A percentile compares a stretch with the other conserved stretches of the same genome.
phyloP scores from a whole-genome alignment of 2,329 filamentous ascomycete genomes.

The Aspergillus proliferans region DNA sequence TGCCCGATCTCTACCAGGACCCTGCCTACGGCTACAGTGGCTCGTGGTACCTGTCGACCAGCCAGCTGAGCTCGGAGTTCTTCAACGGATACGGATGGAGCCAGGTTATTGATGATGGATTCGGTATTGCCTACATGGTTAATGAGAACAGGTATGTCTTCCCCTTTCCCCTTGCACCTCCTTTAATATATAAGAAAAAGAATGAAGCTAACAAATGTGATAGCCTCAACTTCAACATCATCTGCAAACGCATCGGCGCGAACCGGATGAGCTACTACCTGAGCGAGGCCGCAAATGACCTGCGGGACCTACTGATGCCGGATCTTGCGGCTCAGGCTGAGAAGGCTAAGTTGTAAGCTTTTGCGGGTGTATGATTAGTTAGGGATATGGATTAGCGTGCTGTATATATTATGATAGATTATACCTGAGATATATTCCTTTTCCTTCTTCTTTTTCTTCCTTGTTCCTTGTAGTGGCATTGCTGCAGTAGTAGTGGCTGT shows the following conservation, averaged over 20 bases:
- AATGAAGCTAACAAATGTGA: constrained; percentile 5
- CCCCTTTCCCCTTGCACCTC: background rate
- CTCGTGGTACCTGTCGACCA: constrained; percentile 84
- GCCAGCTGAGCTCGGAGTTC: constrained; percentile 89
- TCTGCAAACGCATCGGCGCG: constrained; percentile 84
- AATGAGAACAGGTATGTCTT: constrained; percentile 79
- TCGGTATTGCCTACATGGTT: constrained; percentile 99
- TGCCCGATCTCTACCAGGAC: constrained; percentile 80
- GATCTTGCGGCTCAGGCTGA: constrained; percentile 61
- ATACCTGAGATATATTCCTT: no score
- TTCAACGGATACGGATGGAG: constrained; percentile 99
- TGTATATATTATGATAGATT: no score
- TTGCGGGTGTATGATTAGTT: background rate
- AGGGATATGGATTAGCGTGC: background rate
- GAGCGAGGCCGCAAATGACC: constrained; percentile 84
- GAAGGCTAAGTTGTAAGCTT: constrained; percentile 76
- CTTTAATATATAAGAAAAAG: background rate
- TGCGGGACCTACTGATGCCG: constrained; percentile 77
- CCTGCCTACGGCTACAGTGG: constrained; percentile 76
- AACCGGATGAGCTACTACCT: constrained; percentile 94
- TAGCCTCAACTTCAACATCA: constrained; percentile 96
- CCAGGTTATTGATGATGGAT: constrained; percentile 92
- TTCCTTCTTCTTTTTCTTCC: no score
- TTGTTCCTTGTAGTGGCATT: no score
- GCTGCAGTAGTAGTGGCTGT: no score